These are phyloP conservation scores for Bidens hawaiensis DNA, from an alignment of 140 eudicot species.

Conservation along the genomic window DNA sequence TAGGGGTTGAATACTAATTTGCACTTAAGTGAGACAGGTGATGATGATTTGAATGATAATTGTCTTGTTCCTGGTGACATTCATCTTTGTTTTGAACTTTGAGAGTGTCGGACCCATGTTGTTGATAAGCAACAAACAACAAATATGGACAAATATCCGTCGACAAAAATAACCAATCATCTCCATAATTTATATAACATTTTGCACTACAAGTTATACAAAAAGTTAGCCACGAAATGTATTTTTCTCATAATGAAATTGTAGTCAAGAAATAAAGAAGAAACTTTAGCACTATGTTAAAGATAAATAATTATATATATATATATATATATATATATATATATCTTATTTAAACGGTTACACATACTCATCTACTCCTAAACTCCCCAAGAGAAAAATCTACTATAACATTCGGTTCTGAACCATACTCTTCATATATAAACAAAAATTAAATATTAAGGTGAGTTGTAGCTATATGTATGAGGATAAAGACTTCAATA, in stretches of 20 bases:
- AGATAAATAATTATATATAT: too few relatives aligned
- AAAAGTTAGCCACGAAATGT: neutral
- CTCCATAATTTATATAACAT: slow-evolving; percentile 1
- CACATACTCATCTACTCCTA: too few relatives aligned
- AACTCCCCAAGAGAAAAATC: too few relatives aligned
- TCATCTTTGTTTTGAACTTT: neutral
- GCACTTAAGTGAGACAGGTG: neutral
- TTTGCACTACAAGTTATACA: neutral
- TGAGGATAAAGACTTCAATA: too few relatives aligned
- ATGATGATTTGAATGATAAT: neutral
- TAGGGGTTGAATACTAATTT: neutral
- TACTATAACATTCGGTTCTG: too few relatives aligned
- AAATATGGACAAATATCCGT: slow-evolving; percentile 29
- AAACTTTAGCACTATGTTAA: too few relatives aligned
- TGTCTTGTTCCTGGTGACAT: slow-evolving; percentile 3
- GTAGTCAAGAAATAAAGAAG: neutral
- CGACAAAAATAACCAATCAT: slow-evolving; percentile 13
- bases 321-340: too few relatives aligned
- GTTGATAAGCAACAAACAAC: slow-evolving; percentile 26
- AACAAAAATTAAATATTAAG: too few relatives aligned
- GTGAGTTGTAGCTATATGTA: too few relatives aligned
- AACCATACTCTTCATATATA: too few relatives aligned
- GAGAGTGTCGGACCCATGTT: slow-evolving; percentile 22
- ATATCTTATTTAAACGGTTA: too few relatives aligned
- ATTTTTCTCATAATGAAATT: neutral